phyloP scores from a whole-genome alignment of 169 alveolate genomes.

The Babesia ovata region DNA sequence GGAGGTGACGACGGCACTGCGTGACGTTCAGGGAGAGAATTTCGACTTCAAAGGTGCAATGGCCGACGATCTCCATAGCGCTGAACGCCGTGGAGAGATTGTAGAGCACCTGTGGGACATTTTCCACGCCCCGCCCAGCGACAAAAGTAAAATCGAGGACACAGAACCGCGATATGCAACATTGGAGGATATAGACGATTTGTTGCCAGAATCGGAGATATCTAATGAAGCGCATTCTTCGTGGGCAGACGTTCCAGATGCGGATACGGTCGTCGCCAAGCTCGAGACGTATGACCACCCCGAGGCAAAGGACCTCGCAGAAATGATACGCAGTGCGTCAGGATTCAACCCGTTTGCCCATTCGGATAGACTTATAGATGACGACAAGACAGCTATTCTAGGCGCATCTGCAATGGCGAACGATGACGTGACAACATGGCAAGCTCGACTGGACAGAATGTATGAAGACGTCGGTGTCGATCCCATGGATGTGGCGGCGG shows the following conservation, averaged over 20 bases:
- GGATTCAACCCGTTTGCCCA: slow-evolving; percentile 49
- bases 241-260: neutral
- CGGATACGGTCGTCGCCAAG: slow-evolving; percentile 18
- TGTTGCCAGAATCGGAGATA: slow-evolving; percentile 10
- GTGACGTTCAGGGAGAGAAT: slow-evolving; percentile 60
- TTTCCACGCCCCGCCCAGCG: slow-evolving; percentile 56
- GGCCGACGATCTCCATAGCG: slow-evolving; percentile 22
- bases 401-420: slow-evolving; percentile 54
- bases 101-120: slow-evolving; percentile 39
- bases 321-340: slow-evolving; percentile 39
- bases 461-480: slow-evolving; percentile 18
- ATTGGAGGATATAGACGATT: slow-evolving; percentile 31
- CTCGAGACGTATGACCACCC: slow-evolving; percentile 39
- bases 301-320: slow-evolving; percentile 51
- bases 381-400: slow-evolving; percentile 24
- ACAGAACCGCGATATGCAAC: slow-evolving; percentile 18
- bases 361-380: slow-evolving; percentile 34
- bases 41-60: slow-evolving; percentile 30
- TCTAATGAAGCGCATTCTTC: neutral
- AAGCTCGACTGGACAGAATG: slow-evolving; percentile 18
- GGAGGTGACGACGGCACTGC: slow-evolving; percentile 45
- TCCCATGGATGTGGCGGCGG: neutral
- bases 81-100: slow-evolving; percentile 43
- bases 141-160: slow-evolving; percentile 20
- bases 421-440: slow-evolving; percentile 55